These are phyloP conservation scores for Hordeum marinum DNA, from an alignment of 176 grass and related monocot species.

Conservation along the genomic window DNA sequence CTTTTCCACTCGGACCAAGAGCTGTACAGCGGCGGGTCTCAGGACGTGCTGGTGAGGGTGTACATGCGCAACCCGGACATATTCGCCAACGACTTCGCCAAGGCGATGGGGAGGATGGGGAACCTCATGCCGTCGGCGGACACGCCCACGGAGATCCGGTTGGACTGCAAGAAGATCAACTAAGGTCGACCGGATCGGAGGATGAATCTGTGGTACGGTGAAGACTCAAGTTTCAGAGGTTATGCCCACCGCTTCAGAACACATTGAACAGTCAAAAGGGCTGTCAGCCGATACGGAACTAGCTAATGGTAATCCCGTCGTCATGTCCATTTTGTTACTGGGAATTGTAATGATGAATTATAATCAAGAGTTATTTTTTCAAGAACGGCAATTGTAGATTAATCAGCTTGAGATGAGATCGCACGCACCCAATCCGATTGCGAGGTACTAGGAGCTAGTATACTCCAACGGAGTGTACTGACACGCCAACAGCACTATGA, in stretches of 20 bases:
- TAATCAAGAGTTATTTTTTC: neutral
- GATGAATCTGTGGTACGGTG: neutral
- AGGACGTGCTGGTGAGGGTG: slow-evolving; percentile 50
- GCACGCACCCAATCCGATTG: neutral
- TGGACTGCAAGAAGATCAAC: slow-evolving; percentile 64
- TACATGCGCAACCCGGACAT: slow-evolving; percentile 23
- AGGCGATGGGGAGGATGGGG: slow-evolving; percentile 71
- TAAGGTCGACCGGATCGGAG: neutral
- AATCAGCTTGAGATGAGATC: neutral
- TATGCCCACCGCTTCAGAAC: neutral
- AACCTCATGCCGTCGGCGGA: slow-evolving; percentile 39
- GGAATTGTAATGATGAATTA: neutral
- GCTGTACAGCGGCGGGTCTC: slow-evolving; percentile 52
- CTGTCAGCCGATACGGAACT: neutral
- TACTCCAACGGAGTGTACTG: neutral
- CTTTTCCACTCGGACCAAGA: slow-evolving; percentile 74
- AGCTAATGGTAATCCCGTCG: neutral
- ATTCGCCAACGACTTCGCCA: slow-evolving; percentile 51
- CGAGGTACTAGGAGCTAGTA: neutral
- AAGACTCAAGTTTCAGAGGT: neutral
- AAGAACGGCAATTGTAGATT: neutral
- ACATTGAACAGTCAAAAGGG: slow-evolving; percentile 15
- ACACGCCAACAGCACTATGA: neutral
- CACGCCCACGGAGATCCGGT: slow-evolving; percentile 40
- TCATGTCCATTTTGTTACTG: neutral